Conservation (phyloP, 805 yeast genomes). For the Candida schatavii region DNA sequence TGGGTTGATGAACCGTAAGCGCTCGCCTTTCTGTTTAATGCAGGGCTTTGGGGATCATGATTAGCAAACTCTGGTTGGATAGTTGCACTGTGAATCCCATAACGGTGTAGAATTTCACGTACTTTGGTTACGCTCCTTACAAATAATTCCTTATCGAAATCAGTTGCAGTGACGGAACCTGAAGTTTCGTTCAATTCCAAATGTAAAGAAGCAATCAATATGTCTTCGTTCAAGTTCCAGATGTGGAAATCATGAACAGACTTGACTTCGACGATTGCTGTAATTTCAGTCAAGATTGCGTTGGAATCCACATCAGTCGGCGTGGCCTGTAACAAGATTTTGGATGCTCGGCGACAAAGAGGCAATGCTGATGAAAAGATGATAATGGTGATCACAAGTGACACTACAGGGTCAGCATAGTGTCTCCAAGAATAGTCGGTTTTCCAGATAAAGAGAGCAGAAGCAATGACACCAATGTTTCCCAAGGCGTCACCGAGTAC, state of each 20-base stretch:
- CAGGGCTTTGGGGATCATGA: slow-evolving; percentile 1
- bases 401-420: slow-evolving; percentile 82
- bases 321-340: slow-evolving; percentile 88
- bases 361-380: slow-evolving; percentile 92
- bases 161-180: slow-evolving; percentile 14
- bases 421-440: slow-evolving; percentile 86
- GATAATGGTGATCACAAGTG: slow-evolving; percentile 80
- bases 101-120: slow-evolving; percentile 72
- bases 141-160: slow-evolving; percentile 44
- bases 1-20: slow-evolving; percentile 32
- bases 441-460: slow-evolving; percentile 92
- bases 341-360: slow-evolving; percentile 78
- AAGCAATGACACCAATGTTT: slow-evolving; percentile 84
- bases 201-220: slow-evolving; percentile 85
- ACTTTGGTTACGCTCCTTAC: slow-evolving; percentile 70
- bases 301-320: slow-evolving; percentile 82
- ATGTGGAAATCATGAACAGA: slow-evolving; percentile 94
- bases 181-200: slow-evolving; percentile 51
- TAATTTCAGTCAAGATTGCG: slow-evolving; percentile 65
- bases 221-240: slow-evolving; percentile 90
- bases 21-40: slow-evolving; percentile 12
- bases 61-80: slow-evolving; percentile 87
- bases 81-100: slow-evolving; percentile 90
- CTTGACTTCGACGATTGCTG: slow-evolving; percentile 65
- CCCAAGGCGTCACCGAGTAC: slow-evolving; percentile 97